Conservation (phyloP, 768 basidiomycete species). For the Boletus rufocinnamomeus region DNA sequence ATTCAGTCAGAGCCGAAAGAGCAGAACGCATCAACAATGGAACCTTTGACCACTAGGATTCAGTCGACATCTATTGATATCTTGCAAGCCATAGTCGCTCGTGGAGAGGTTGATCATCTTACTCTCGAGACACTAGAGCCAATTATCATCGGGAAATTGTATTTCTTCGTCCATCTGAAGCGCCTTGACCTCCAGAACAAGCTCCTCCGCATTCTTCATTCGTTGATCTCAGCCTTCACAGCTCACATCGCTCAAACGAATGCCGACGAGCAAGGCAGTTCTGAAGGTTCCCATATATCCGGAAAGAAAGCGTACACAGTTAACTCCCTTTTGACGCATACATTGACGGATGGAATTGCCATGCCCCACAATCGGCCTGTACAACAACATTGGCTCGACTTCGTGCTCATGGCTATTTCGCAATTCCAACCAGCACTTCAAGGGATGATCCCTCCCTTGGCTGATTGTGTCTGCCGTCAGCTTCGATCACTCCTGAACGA, state of each 20-base stretch:
- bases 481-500: constrained; percentile 59
- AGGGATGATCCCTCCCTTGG: constrained; percentile 68
- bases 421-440: constrained; percentile 78
- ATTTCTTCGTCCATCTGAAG: constrained; percentile 63
- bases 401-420: constrained; percentile 86
- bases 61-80: constrained; percentile 81
- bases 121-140: constrained; percentile 68
- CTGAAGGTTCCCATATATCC: constrained; percentile 37
- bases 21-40: constrained; percentile 51
- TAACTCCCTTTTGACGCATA: constrained; percentile 74
- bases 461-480: constrained; percentile 77
- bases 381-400: constrained; percentile 96
- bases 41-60: constrained; percentile 58
- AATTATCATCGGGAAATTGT: constrained; percentile 73
- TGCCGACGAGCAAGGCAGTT: constrained; percentile 35
- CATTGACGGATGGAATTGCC: constrained; percentile 79
- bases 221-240: constrained; percentile 70
- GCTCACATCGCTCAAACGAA: constrained; percentile 33
- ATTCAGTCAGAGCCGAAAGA: constrained; percentile 76
- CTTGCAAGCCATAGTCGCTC: constrained; percentile 76
- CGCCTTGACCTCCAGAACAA: constrained; percentile 91
- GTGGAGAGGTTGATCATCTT: constrained; percentile 72
- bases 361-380: constrained; percentile 70
- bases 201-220: constrained; percentile 87
- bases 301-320: constrained; percentile 46